Evolutionary conservation across 2,329 filamentous ascomycete genomes (phyloP).

Genomic region (Spiromastix sp.): DNA sequence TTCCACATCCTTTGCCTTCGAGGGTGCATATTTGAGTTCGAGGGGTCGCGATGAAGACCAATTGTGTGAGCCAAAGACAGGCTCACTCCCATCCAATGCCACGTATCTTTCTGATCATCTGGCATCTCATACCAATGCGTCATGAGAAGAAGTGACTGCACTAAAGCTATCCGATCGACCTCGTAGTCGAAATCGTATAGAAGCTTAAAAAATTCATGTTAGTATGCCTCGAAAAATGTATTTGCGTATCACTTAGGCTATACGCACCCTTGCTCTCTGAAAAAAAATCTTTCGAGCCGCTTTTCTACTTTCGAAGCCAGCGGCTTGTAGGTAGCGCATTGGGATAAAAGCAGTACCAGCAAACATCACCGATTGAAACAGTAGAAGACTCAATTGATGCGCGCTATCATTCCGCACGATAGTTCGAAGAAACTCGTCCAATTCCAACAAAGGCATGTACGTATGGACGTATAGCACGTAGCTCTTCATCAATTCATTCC

Average conservation of each 20-base stretch:
- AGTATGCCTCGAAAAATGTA: slow-evolving; percentile 2
- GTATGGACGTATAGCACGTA: slow-evolving; percentile 88
- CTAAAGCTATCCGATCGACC: slow-evolving; percentile 74
- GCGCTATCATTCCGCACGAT: slow-evolving; percentile 59
- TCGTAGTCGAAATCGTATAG: slow-evolving; percentile 96
- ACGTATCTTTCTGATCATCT: slow-evolving; percentile 94
- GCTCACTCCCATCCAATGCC: slow-evolving; percentile 97
- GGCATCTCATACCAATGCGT: slow-evolving; percentile 97
- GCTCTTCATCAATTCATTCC: slow-evolving; percentile 69
- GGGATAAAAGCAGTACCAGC: slow-evolving; percentile 82
- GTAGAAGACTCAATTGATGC: slow-evolving; percentile 65
- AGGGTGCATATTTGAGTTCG: slow-evolving; percentile 62
- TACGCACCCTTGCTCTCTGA: slow-evolving; percentile 67
- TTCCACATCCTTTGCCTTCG: slow-evolving; percentile 79
- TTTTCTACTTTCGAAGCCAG: slow-evolving; percentile 69
- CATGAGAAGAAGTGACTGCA: slow-evolving; percentile 82
- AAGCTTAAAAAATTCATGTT: slow-evolving; percentile 41
- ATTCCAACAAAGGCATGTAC: slow-evolving; percentile 78
- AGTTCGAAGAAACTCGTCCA: slow-evolving; percentile 47
- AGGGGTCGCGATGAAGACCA: slow-evolving; percentile 78
- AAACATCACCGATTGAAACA: slow-evolving; percentile 95
- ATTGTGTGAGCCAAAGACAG: slow-evolving; percentile 90
- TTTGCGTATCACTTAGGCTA: not conserved
- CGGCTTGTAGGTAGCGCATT: slow-evolving; percentile 61
- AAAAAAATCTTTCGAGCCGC: slow-evolving; percentile 82